phyloP scores from a whole-genome alignment of 2,329 filamentous ascomycete genomes.

The Apiospora sp. region DNA sequence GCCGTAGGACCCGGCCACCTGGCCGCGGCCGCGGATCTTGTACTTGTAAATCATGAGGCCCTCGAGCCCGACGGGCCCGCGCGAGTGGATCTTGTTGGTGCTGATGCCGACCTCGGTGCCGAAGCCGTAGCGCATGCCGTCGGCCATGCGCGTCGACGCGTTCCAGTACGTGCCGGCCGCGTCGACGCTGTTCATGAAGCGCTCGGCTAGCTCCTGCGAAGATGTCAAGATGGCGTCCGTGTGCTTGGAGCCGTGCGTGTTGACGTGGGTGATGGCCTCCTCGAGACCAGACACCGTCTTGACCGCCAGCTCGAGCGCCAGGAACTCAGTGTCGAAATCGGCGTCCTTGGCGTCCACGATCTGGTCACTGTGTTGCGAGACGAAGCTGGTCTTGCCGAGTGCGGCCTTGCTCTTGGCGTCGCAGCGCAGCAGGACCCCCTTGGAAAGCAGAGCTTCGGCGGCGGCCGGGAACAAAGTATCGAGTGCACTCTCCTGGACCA shows the following conservation, averaged over 20 bases:
- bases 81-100: slow-evolving; percentile 97
- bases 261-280: slow-evolving; percentile 87
- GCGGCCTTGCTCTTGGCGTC: slow-evolving; percentile 73
- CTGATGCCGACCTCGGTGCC: slow-evolving; percentile 98
- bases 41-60: slow-evolving; percentile 98
- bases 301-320: slow-evolving; percentile 84
- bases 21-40: slow-evolving; percentile 82
- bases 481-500: slow-evolving; percentile 80
- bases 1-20: slow-evolving; percentile 80
- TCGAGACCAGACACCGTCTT: slow-evolving; percentile 76
- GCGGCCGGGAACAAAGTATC: slow-evolving; percentile 72
- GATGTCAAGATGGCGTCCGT: slow-evolving; percentile 90
- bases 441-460: slow-evolving; percentile 75
- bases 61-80: slow-evolving; percentile 92
- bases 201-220: slow-evolving; percentile 71
- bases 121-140: slow-evolving; percentile 97
- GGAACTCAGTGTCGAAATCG: slow-evolving; percentile 90
- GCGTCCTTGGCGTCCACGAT: slow-evolving; percentile 71
- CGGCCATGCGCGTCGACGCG: slow-evolving; percentile 90
- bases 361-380: not conserved
- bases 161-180: slow-evolving; percentile 97
- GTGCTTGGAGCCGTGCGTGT: slow-evolving; percentile 89
- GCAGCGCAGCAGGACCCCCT: slow-evolving; percentile 84
- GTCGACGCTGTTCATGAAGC: slow-evolving; percentile 86
- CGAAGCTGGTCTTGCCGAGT: slow-evolving; percentile 53